Conservation (phyloP, 257 asterid species). For the Nicotiana obtusifolia region DNA sequence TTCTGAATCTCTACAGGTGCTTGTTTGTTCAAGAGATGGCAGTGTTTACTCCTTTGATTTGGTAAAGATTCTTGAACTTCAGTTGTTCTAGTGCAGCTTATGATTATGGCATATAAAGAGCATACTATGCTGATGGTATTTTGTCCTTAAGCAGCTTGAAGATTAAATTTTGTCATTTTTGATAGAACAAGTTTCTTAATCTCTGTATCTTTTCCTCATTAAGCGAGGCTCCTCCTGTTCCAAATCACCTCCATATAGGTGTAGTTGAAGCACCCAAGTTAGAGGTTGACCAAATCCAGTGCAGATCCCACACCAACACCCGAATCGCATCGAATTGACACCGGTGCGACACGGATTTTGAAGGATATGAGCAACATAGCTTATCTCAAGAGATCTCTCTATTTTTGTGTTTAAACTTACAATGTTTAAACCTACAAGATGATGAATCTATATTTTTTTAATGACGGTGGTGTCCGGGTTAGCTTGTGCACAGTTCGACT, state of each 20-base stretch:
- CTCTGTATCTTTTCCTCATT: neutral
- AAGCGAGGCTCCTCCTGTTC: neutral
- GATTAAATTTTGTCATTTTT: neutral
- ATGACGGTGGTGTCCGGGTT: too few species aligned
- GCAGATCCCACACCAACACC: too few species aligned
- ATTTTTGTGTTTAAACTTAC: neutral
- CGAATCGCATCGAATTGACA: too few species aligned
- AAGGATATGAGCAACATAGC: too few species aligned
- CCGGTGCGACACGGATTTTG: too few species aligned
- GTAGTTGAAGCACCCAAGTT: too few species aligned
- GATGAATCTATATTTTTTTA: too few species aligned
- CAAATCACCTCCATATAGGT: neutral
- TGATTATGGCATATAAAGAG: neutral
- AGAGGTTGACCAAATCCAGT: too few species aligned
- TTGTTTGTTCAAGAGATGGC: slow-evolving; percentile 85
- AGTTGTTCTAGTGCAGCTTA: neutral
- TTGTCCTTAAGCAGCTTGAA: neutral
- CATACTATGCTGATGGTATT: neutral
- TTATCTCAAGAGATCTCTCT: neutral
- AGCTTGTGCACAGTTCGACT: too few species aligned
- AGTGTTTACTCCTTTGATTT: slow-evolving; percentile 64
- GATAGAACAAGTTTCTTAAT: neutral
- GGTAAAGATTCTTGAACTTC: slow-evolving; percentile 34
- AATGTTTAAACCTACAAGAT: neutral
- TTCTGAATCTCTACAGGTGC: slow-evolving; percentile 44